Evolutionary conservation across 495 filamentous ascomycete species (phyloP), one percentile per base, ranked within the genome.

Genomic region (Tetracladium marchalianum): DNA sequence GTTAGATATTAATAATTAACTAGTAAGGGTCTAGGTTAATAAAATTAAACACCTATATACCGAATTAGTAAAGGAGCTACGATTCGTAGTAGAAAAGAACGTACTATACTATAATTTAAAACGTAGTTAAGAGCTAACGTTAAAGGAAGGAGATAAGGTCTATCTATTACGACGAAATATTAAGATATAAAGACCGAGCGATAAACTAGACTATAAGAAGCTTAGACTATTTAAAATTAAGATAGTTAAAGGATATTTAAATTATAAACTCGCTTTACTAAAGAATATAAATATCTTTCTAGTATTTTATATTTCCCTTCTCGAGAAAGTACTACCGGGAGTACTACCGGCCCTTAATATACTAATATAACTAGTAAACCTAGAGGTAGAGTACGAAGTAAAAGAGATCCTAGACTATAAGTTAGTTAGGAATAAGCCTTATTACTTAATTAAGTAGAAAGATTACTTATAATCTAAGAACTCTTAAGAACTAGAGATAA

Each of bases 131-230:
- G 24, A 42, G 36, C 48, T 43, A 41, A 44, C 36, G 33, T 54
- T 56, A 46, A 54, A 59, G 50, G 50, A 41, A n/a, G 36, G 43
- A 41, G 47, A 53, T 49, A 53, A 59, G 53, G 53, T 64, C 38
- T 62, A 61, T 40, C 53, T 64, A 22, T 41, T 55, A 41, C 39
- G 32, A 17, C 40, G 39, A 39, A 56, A 61, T 42, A 52, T 63
- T 33, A 54, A 55, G 53, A 61, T 36, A 4, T 50, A 51, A 49
- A 17, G 47, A 56, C 32, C 32, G 45, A 62, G 41, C 15, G 44
- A 51, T 18, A 62, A 62, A 50, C 43, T 62, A 27, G 35, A 61
- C 16, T 34, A 56, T 49, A 47, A 48, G 43, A 43, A 49, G 47
- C 27, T 61, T 16, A 34, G 34, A 49, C 38, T 41, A 43, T 49